phyloP scores from a whole-genome alignment of 2,329 filamentous ascomycete genomes.

The Capronia americana region DNA sequence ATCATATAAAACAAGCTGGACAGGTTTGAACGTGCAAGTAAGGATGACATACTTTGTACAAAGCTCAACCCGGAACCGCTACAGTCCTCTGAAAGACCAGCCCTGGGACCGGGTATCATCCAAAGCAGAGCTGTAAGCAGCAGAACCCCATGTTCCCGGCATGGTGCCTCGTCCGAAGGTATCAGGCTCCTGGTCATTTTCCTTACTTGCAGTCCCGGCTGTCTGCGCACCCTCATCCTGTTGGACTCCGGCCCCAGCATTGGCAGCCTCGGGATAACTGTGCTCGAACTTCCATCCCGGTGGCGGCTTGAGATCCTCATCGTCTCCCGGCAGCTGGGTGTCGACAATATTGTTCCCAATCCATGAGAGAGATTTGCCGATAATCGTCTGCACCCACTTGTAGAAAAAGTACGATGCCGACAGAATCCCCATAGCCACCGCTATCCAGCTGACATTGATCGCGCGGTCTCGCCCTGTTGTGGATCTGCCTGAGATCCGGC shows the following conservation, averaged over 20 bases:
- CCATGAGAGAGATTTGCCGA: conserved; percentile 34
- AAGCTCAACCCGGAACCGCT: not conserved
- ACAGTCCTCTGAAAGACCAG: conserved; percentile 37
- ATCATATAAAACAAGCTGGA: conserved; percentile 12
- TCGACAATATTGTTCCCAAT: conserved; percentile 41
- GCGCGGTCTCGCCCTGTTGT: conserved; percentile 75
- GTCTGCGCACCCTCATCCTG: not conserved
- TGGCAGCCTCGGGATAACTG: conserved; percentile 11
- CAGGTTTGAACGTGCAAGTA: not conserved
- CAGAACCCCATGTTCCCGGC: conserved; percentile 23
- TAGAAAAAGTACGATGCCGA: conserved; percentile 40
- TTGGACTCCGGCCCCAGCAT: not conserved
- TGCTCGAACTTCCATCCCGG: conserved; percentile 34
- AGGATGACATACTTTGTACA: conserved; percentile 2
- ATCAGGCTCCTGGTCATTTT: not conserved
- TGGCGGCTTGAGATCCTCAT: conserved; percentile 40
- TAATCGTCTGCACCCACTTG: conserved; percentile 38
- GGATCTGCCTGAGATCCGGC: conserved; percentile 28
- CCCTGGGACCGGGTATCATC: conserved; percentile 33
- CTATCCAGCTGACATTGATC: conserved; percentile 77
- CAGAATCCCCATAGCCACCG: conserved; percentile 76
- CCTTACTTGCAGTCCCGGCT: not conserved
- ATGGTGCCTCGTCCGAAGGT: conserved; percentile 5
- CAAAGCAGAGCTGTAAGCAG: conserved; percentile 29
- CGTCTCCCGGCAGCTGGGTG: conserved; percentile 39